phyloP scores from a whole-genome alignment of 805 yeast species.

The Debaryomyces castellii region DNA sequence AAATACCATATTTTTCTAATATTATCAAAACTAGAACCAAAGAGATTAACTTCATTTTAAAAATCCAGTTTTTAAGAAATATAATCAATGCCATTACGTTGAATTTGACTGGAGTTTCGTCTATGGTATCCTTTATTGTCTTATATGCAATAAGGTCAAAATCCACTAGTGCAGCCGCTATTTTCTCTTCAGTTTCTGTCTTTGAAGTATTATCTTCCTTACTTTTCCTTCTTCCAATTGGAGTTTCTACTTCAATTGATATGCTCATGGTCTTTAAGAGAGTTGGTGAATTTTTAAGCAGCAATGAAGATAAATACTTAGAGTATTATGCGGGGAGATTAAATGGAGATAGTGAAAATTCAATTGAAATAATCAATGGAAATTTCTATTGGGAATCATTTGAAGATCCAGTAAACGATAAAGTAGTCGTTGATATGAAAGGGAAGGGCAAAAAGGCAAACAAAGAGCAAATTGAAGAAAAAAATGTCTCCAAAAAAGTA shows the following conservation, averaged over 20 bases:
- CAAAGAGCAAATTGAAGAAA: slow-evolving; percentile 12
- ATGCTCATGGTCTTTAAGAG: slow-evolving; percentile 60
- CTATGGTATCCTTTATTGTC: slow-evolving; percentile 50
- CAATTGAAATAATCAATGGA: slow-evolving; percentile 52
- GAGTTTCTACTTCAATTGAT: slow-evolving; percentile 64
- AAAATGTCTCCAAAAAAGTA: slow-evolving; percentile 6
- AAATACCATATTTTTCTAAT: slow-evolving; percentile 60
- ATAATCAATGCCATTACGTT: slow-evolving; percentile 60
- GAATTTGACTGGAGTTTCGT: slow-evolving; percentile 63
- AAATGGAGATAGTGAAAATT: slow-evolving; percentile 15
- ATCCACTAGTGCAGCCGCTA: slow-evolving; percentile 48
- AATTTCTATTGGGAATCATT: slow-evolving; percentile 60
- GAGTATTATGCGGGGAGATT: background rate
- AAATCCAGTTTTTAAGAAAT: slow-evolving; percentile 62
- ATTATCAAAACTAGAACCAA: slow-evolving; percentile 52
- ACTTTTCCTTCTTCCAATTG: slow-evolving; percentile 63
- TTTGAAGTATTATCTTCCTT: slow-evolving; percentile 59
- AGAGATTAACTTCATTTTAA: slow-evolving; percentile 60
- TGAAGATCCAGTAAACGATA: slow-evolving; percentile 13
- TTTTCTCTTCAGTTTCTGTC: slow-evolving; percentile 65
- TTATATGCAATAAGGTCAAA: slow-evolving; percentile 25
- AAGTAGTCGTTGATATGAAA: slow-evolving; percentile 1
- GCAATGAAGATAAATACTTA: background rate
- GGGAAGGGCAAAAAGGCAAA: slow-evolving; percentile 13
- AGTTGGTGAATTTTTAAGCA: slow-evolving; percentile 44